Evolutionary conservation across 1,284 basidiomycete species (phyloP).

Genomic region (Macrocybe sp.): DNA sequence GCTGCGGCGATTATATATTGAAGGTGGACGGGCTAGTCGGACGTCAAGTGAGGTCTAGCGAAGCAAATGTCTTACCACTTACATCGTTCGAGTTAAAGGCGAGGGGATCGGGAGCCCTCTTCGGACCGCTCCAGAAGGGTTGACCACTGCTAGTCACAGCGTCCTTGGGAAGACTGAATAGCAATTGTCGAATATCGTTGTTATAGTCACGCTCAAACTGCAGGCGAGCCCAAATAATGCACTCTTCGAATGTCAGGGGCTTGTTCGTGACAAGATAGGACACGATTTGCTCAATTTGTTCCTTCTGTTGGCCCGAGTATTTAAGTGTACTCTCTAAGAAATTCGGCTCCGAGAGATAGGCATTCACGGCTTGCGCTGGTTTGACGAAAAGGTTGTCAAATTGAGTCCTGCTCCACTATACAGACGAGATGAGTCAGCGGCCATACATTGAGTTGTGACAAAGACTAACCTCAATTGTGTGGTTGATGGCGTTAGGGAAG

Average conservation of each 20-base stretch:
- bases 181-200: constrained; percentile 90
- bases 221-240: constrained; percentile 94
- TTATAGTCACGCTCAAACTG: constrained; percentile 96
- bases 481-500: constrained; percentile 98
- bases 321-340: constrained; percentile 91
- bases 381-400: constrained; percentile 95
- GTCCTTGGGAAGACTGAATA: constrained; percentile 95
- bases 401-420: constrained; percentile 91
- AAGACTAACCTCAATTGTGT: constrained; percentile 86
- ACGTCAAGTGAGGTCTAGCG: not conserved
- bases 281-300: constrained; percentile 89
- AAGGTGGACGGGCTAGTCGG: constrained; percentile 73
- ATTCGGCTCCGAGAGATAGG: constrained; percentile 96
- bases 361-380: constrained; percentile 92
- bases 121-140: constrained; percentile 97
- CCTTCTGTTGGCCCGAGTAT: constrained; percentile 85
- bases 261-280: constrained; percentile 90
- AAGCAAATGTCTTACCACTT: constrained; percentile 26
- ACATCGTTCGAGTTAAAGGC: constrained; percentile 86
- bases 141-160: constrained; percentile 86
- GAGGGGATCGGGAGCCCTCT: constrained; percentile 94
- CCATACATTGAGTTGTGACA: not conserved
- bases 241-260: constrained; percentile 95
- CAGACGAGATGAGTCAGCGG: constrained; percentile 5
- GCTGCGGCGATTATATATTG: constrained; percentile 91